Conservation (phyloP, 148 eudicot species). For the Agrostemma githago region DNA sequence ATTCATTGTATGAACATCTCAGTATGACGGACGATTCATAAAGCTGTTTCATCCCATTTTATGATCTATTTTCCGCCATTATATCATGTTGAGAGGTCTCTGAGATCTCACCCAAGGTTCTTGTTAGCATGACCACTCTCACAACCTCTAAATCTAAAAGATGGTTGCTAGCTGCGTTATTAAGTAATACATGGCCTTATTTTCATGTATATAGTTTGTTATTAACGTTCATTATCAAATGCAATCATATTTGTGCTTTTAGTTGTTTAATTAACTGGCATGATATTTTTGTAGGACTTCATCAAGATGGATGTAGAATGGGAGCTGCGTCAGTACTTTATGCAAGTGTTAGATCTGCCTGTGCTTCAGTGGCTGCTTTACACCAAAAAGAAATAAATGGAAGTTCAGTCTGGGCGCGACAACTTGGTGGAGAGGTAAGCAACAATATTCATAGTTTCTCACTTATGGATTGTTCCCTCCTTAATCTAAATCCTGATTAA, state of each 20-base stretch:
- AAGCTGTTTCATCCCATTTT: background rate
- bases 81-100: background rate
- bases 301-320: constrained; percentile 79
- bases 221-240: background rate
- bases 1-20: background rate
- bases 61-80: background rate
- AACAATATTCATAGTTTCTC: background rate
- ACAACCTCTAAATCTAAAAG: background rate
- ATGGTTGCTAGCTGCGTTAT: background rate
- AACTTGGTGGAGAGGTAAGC: constrained; percentile 96
- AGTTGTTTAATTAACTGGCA: constrained; percentile 3
- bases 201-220: background rate
- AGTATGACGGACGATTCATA: background rate
- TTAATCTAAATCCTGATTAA: background rate
- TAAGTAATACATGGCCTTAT: background rate
- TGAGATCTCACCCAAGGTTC: background rate
- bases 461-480: background rate
- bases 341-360: constrained; percentile 80
- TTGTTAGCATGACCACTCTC: background rate
- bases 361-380: constrained; percentile 70
- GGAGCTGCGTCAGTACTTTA: constrained; percentile 76
- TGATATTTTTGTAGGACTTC: constrained; percentile 59
- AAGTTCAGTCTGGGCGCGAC: constrained; percentile 87
- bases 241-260: background rate
- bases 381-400: constrained; percentile 74